Evolutionary conservation across 164 flowering plant species (phyloP).

Genomic region (Chimonanthus praecox): DNA sequence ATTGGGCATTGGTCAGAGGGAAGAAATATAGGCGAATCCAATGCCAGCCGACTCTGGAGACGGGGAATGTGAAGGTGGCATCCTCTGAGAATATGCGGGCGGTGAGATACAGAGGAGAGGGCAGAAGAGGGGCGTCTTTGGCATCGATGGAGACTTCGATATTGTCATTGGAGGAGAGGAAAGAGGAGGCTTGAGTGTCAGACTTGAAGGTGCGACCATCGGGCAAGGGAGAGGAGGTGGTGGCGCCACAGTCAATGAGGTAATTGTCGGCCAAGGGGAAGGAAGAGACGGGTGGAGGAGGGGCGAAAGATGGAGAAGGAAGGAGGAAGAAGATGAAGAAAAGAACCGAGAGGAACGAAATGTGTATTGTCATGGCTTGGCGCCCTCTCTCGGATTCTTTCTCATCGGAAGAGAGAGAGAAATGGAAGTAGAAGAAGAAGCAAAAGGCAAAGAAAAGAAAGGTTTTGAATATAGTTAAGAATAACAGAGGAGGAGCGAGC

Average conservation of each 20-base stretch:
- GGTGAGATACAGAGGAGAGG: constrained; percentile 20
- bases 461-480: too few relatives aligned
- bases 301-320: neutral
- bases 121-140: constrained; percentile 3
- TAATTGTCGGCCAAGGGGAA: constrained; percentile 45
- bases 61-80: constrained; percentile 46
- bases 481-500: neutral
- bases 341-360: constrained; percentile 40
- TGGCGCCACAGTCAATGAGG: constrained; percentile 58
- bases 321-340: constrained; percentile 15
- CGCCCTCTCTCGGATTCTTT: constrained; percentile 18
- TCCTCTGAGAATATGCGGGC: constrained; percentile 44
- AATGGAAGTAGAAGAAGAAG: neutral
- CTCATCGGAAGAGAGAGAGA: constrained; percentile 23
- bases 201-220: constrained; percentile 49
- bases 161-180: constrained; percentile 30
- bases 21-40: constrained; percentile 73
- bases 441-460: neutral
- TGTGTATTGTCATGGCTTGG: constrained; percentile 3
- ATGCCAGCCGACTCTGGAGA: constrained; percentile 57
- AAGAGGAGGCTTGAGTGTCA: constrained; percentile 31
- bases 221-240: constrained; percentile 21
- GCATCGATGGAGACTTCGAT: constrained; percentile 24
- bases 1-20: constrained; percentile 32
- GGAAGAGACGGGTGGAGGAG: constrained; percentile 11